Conservation (phyloP, 306 rosid species). For the Ochetophila trinervis region DNA sequence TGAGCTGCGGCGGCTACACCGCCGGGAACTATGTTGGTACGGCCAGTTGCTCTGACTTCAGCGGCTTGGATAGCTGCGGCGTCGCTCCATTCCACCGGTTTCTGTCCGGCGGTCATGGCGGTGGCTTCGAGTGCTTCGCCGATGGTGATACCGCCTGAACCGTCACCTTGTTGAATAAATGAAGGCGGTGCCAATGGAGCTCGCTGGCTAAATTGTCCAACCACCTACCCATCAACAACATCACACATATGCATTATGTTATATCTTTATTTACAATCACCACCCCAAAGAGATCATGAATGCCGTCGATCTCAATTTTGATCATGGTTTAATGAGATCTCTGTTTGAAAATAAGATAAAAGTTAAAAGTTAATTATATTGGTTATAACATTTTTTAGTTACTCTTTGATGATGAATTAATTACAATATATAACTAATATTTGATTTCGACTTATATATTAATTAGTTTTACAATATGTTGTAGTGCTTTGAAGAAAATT, state of each 20-base stretch:
- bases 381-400: too few species aligned
- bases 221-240: conserved; percentile 34
- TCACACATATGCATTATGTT: too few species aligned
- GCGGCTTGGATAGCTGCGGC: conserved; percentile 81
- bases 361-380: too few species aligned
- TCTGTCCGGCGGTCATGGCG: conserved; percentile 43
- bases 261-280: too few species aligned
- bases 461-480: background rate
- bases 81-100: conserved; percentile 60
- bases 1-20: conserved; percentile 74
- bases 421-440: too few species aligned
- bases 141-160: conserved; percentile 44
- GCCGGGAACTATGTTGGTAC: conserved; percentile 54
- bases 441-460: too few species aligned
- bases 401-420: too few species aligned
- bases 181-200: conserved; percentile 28
- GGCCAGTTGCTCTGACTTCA: conserved; percentile 63
- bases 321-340: too few species aligned
- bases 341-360: too few species aligned
- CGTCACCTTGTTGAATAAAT: conserved; percentile 9
- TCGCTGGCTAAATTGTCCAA: conserved; percentile 37
- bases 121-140: conserved; percentile 81
- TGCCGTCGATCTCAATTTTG: too few species aligned
- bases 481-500: background rate
- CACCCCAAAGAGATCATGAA: too few species aligned